A percentile compares a stretch with the other conserved stretches of the same genome.
Evolutionary conservation across 1,284 basidiomycete genomes (phyloP).

Genomic region (Cryptococcus sp.): DNA sequence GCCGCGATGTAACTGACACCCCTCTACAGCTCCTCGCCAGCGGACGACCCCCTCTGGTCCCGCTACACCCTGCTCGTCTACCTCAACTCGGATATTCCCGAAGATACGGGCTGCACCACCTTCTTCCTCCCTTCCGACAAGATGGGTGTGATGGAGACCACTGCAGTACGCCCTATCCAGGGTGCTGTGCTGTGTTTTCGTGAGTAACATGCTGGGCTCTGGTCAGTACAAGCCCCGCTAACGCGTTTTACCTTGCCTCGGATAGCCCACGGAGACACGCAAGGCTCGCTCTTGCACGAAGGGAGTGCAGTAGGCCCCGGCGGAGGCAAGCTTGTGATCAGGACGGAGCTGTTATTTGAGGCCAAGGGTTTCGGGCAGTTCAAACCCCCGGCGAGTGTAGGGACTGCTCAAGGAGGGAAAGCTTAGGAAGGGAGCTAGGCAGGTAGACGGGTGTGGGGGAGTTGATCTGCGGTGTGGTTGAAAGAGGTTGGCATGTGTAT

Average conservation of each 20-base stretch:
- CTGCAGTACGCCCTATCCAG: conserved; percentile 54
- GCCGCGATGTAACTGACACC: neutral
- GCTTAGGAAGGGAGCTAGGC: conserved; percentile 30
- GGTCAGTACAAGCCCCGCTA: no score
- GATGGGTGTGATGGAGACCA: conserved; percentile 53
- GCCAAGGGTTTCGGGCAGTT: conserved; percentile 49
- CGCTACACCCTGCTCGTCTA: conserved; percentile 59
- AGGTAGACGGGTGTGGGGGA: conserved; percentile 8
- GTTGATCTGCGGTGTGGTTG: neutral
- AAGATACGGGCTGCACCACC: conserved; percentile 55
- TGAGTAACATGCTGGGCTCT: conserved; percentile 42
- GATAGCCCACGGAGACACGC: conserved; percentile 48
- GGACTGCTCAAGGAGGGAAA: conserved; percentile 29
- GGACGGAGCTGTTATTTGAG: conserved; percentile 51
- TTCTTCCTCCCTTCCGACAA: conserved; percentile 56
- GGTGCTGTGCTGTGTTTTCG: conserved; percentile 58
- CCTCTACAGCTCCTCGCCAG: conserved; percentile 34
- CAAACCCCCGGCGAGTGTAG: conserved; percentile 42
- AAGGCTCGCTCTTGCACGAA: conserved; percentile 49
- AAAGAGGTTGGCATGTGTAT: no score
- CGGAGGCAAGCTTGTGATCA: conserved; percentile 50
- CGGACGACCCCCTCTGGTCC: conserved; percentile 51
- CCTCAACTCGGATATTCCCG: conserved; percentile 53
- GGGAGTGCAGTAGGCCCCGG: conserved; percentile 47
- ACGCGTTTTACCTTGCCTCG: conserved; percentile 5